A percentile compares a stretch with the other conserved stretches of the same genome.
phyloP scores from a whole-genome alignment of 352 stramenopile species.

The Thalassiosira hispida region DNA sequence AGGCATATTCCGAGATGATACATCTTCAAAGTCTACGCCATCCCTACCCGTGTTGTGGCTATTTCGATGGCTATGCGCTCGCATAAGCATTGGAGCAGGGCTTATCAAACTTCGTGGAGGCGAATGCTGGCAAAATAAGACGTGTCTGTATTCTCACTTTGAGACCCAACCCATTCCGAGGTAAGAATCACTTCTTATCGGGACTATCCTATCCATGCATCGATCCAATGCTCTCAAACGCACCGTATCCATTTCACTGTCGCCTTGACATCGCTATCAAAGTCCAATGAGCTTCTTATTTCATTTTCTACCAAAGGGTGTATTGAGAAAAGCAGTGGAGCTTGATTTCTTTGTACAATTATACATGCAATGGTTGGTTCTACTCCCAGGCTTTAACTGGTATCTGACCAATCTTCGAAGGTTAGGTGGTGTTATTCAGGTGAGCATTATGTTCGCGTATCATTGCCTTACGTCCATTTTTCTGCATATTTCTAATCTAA shows the following conservation, averaged over 20 bases:
- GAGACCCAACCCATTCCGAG: conserved; percentile 81
- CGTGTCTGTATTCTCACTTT: conserved; percentile 82
- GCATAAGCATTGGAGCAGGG: conserved; percentile 73
- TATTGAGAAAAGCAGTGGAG: conserved; percentile 55
- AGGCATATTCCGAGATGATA: too few relatives aligned
- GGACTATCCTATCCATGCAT: too few relatives aligned
- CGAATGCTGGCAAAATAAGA: conserved; percentile 72
- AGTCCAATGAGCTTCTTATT: conserved; percentile 71
- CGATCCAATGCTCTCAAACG: too few relatives aligned
- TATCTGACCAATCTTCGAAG: conserved; percentile 43
- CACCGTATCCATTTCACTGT: too few relatives aligned
- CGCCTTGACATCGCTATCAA: too few relatives aligned
- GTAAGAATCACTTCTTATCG: too few relatives aligned
- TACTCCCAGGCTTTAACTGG: conserved; percentile 57
- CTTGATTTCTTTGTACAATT: conserved; percentile 80
- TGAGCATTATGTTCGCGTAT: neutral
- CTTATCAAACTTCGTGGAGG: conserved; percentile 82
- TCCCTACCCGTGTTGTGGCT: conserved; percentile 65
- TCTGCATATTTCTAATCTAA: conserved; percentile 6
- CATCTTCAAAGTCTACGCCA: conserved; percentile 14
- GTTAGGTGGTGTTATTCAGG: conserved; percentile 69
- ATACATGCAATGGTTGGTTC: conserved; percentile 72
- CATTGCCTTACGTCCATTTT: neutral
- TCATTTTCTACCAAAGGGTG: conserved; percentile 68
- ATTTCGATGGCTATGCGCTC: conserved; percentile 81